Percentiles rank a stretch among this genome's conserved stretches.
phyloP scores from a whole-genome alignment of 2,329 filamentous ascomycete genomes.

The Hypomyces rosellus region DNA sequence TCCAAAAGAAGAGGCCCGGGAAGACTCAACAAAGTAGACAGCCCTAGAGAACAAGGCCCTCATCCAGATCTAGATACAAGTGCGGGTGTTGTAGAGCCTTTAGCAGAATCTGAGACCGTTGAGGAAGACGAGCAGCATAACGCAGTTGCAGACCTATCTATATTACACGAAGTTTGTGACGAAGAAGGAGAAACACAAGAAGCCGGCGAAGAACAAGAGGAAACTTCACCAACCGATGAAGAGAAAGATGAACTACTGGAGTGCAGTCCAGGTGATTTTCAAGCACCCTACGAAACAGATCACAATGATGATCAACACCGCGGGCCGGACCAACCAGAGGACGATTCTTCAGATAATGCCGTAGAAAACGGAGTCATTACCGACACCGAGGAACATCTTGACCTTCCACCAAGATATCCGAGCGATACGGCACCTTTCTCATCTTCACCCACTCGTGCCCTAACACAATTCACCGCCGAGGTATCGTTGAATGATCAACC shows the following conservation, averaged over 20 bases:
- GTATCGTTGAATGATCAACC: slow-evolving; percentile 5
- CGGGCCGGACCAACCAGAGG: neutral
- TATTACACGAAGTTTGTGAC: too few species aligned
- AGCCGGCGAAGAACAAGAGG: too few species aligned
- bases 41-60: neutral
- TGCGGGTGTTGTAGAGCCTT: too few species aligned
- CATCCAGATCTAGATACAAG: neutral
- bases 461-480: neutral
- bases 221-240: too few species aligned
- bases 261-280: too few species aligned
- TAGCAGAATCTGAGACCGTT: too few species aligned
- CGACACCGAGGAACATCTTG: neutral
- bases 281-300: too few species aligned
- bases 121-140: too few species aligned
- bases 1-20: slow-evolving; percentile 3
- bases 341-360: neutral
- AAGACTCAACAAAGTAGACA: neutral
- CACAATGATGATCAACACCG: too few species aligned
- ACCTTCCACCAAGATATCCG: neutral
- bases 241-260: too few species aligned
- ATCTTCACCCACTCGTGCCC: slow-evolving; percentile 6
- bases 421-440: neutral
- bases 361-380: neutral
- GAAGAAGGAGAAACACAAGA: too few species aligned
- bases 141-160: too few species aligned